Evolutionary conservation across 441 rosid species (phyloP).

Genomic region (Dalechampia spathulata): DNA sequence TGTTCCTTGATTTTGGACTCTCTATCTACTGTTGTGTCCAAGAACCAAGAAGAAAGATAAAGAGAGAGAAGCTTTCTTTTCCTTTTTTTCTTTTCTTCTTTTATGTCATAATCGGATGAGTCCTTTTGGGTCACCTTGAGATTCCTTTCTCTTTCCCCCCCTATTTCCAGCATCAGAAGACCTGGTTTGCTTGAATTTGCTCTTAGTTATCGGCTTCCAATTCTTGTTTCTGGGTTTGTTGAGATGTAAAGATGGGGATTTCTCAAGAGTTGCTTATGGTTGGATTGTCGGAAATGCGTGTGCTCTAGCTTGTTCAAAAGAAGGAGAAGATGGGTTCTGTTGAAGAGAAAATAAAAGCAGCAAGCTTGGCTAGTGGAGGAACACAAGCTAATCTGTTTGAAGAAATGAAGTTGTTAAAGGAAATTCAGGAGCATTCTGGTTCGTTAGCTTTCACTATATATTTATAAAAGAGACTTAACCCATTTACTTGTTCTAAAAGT

Average conservation of each 20-base stretch:
- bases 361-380: constrained; percentile 29
- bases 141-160: too few species aligned
- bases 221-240: constrained; percentile 7
- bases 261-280: constrained; percentile 18
- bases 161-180: too few species aligned
- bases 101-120: constrained; percentile 26
- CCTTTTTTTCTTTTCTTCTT: constrained; percentile 13
- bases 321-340: constrained; percentile 39
- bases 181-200: too few species aligned
- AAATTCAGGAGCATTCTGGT: constrained; percentile 85
- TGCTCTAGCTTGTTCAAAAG: background rate
- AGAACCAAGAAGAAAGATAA: too few species aligned
- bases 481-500: too few species aligned
- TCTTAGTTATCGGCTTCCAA: constrained; percentile 6
- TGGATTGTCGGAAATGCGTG: constrained; percentile 4
- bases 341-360: constrained; percentile 60
- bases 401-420: constrained; percentile 84
- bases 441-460: constrained; percentile 19
- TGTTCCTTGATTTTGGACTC: constrained; percentile 48
- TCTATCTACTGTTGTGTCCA: too few species aligned
- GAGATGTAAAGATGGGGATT: too few species aligned
- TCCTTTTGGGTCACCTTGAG: constrained; percentile 26
- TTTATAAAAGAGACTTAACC: too few species aligned
- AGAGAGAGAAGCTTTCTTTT: too few species aligned
- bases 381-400: constrained; percentile 55